These are phyloP conservation scores for Beta corolliflora DNA, from an alignment of 179 eudicot genomes.

Conservation along the genomic window DNA sequence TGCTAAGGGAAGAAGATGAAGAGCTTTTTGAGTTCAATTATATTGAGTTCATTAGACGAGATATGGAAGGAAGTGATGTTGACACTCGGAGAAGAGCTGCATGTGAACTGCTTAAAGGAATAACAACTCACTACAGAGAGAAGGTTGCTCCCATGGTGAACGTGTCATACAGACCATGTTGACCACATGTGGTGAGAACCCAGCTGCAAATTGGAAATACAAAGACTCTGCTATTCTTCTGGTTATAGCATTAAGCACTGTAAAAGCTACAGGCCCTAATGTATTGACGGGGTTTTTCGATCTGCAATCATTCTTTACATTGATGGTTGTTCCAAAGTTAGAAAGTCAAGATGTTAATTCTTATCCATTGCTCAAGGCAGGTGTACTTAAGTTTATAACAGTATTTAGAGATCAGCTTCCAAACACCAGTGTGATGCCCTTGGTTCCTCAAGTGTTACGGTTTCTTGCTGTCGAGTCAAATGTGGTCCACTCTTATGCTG, in stretches of 20 bases:
- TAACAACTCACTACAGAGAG: slow-evolving; percentile 72
- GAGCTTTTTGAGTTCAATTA: slow-evolving; percentile 92
- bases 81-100: slow-evolving; percentile 97
- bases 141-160: slow-evolving; percentile 69
- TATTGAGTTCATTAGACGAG: slow-evolving; percentile 85
- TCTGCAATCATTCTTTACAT: slow-evolving; percentile 68
- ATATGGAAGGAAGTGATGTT: slow-evolving; percentile 98
- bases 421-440: slow-evolving; percentile 62
- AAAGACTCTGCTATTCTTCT: no score
- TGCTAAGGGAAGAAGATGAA: slow-evolving; percentile 90
- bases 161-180: slow-evolving; percentile 65
- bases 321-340: slow-evolving; percentile 85
- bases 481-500: slow-evolving; percentile 94
- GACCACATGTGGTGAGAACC: slow-evolving; percentile 66
- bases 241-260: slow-evolving; percentile 76
- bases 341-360: slow-evolving; percentile 77
- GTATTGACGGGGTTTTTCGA: slow-evolving; percentile 81
- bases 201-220: slow-evolving; percentile 80
- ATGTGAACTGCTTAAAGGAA: slow-evolving; percentile 94
- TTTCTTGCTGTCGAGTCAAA: slow-evolving; percentile 78
- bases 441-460: slow-evolving; percentile 77
- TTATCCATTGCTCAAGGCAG: slow-evolving; percentile 91
- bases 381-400: slow-evolving; percentile 85
- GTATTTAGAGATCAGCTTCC: slow-evolving; percentile 80
- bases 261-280: slow-evolving; percentile 70